These are phyloP conservation scores for Volvox carteri DNA, from an alignment of 163 green algal genomes.

Conservation along the genomic window DNA sequence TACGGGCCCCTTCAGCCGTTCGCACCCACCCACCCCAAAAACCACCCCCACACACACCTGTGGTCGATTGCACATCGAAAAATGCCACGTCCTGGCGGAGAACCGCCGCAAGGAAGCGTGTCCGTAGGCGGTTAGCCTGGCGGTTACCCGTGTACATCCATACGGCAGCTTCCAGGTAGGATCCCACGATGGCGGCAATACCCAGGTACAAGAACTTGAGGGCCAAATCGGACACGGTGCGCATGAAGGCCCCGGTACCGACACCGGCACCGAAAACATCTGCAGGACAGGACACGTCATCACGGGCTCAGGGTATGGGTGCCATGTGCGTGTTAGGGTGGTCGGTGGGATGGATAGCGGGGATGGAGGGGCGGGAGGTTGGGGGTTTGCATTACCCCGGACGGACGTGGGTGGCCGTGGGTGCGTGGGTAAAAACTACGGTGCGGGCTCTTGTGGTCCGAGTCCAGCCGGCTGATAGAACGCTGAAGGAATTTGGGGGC, in stretches of 20 bases:
- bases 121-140: constrained; percentile 80
- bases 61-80: constrained; percentile 83
- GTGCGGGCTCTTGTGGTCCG: too few species aligned
- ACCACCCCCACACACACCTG: constrained; percentile 60
- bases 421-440: too few species aligned
- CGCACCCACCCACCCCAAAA: too few species aligned
- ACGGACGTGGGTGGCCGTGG: too few species aligned
- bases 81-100: constrained; percentile 78
- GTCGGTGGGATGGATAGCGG: too few species aligned
- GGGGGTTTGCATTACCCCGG: too few species aligned
- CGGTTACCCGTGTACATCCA: constrained; percentile 66
- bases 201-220: constrained; percentile 66
- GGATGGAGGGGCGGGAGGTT: too few species aligned
- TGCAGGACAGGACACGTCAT: background rate
- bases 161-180: constrained; percentile 55
- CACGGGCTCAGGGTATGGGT: too few species aligned
- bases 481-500: too few species aligned
- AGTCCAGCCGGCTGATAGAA: too few species aligned
- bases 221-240: constrained; percentile 38
- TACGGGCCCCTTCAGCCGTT: too few species aligned
- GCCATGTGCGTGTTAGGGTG: too few species aligned
- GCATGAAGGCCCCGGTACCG: background rate
- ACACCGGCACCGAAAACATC: background rate
- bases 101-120: constrained; percentile 76
- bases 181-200: constrained; percentile 54